Evolutionary conservation across 345 rosid genomes (phyloP).

Genomic region (Pelargonium nanum): DNA sequence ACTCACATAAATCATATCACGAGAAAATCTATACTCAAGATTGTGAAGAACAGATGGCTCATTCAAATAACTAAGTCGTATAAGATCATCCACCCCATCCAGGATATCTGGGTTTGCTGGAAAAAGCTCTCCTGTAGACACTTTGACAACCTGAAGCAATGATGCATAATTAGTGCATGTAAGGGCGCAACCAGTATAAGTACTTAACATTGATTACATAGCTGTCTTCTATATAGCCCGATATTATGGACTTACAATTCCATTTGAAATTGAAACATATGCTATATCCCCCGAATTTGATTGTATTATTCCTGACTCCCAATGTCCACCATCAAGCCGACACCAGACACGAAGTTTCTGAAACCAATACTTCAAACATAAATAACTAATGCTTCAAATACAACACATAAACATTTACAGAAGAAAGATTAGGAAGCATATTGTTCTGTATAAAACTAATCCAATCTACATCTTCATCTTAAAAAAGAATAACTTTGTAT

Average conservation of each 20-base stretch:
- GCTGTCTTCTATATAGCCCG: not conserved
- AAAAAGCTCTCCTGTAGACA: conserved; percentile 57
- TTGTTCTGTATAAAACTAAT: not conserved
- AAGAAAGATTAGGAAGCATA: not conserved
- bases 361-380: conserved; percentile 11
- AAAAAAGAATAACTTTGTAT: no score
- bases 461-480: no score
- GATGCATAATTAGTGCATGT: conserved; percentile 10
- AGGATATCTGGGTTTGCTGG: conserved; percentile 94
- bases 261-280: conserved; percentile 45
- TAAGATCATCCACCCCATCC: conserved; percentile 78
- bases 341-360: conserved; percentile 93
- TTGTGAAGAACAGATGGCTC: conserved; percentile 93
- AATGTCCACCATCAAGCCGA: conserved; percentile 39
- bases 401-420: not conserved
- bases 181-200: conserved; percentile 4
- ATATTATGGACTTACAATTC: conserved; percentile 42
- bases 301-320: conserved; percentile 74
- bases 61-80: conserved; percentile 87
- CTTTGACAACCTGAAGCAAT: conserved; percentile 37
- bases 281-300: conserved; percentile 64
- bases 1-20: conserved; percentile 81
- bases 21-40: conserved; percentile 62
- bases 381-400: conserved; percentile 3
- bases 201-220: not conserved